Evolutionary conservation across 2,329 filamentous ascomycete species (phyloP).

Genomic region (Alternaria sp.): DNA sequence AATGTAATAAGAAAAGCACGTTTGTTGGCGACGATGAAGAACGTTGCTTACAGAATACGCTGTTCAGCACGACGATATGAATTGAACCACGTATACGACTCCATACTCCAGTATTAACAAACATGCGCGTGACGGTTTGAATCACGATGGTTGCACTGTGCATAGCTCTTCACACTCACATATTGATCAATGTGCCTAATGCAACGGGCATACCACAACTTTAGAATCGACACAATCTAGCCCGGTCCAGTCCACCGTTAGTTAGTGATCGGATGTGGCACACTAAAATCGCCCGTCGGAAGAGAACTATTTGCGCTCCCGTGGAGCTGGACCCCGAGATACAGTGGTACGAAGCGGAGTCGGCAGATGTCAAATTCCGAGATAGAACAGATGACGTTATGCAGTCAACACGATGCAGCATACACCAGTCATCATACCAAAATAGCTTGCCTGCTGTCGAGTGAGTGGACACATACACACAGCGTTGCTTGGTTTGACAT

Average conservation of each 20-base stretch:
- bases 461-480: not conserved
- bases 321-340: not conserved
- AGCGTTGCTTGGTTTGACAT: not conserved
- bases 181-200: not conserved
- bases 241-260: not conserved
- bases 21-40: not conserved
- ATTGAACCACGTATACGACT: not conserved
- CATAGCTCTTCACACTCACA: not conserved
- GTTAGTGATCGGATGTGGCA: not conserved
- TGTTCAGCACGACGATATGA: not conserved
- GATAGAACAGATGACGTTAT: not conserved
- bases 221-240: not conserved
- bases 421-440: not conserved
- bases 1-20: not conserved
- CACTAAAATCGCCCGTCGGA: not conserved
- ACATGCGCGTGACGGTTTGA: not conserved
- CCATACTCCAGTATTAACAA: not conserved
- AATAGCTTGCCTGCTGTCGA: not conserved
- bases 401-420: not conserved
- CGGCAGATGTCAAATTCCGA: not conserved
- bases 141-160: not conserved
- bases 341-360: not conserved
- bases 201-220: not conserved
- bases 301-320: not conserved
- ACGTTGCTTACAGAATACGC: not conserved